phyloP scores from a whole-genome alignment of 371 early-diverging fungal species.

The Zopfochytrium polystomum region DNA sequence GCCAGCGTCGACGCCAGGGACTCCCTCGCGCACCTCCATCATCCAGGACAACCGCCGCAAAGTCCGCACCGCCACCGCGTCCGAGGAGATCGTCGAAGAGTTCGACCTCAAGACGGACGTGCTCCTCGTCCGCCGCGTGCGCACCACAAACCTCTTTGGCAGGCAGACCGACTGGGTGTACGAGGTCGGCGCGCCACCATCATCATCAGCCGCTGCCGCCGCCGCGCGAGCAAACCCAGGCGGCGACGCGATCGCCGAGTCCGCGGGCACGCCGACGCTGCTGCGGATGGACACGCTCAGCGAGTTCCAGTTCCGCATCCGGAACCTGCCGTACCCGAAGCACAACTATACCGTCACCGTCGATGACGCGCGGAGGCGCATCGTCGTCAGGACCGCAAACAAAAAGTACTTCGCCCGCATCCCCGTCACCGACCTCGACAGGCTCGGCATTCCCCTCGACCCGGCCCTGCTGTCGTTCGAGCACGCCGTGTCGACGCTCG shows the following conservation, averaged over 20 bases:
- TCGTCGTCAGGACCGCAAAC: constrained; percentile 33
- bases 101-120: constrained; percentile 25
- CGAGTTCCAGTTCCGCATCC: constrained; percentile 23
- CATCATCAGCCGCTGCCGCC: background rate
- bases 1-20: too few species aligned
- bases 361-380: constrained; percentile 16
- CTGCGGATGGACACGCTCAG: constrained; percentile 16
- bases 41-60: background rate
- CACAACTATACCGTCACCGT: constrained; percentile 12
- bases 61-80: constrained; percentile 11
- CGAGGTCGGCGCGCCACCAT: constrained; percentile 25
- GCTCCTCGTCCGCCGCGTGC: constrained; percentile 20
- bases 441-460: constrained; percentile 10
- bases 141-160: constrained; percentile 26
- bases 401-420: constrained; percentile 20
- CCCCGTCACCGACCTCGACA: constrained; percentile 25
- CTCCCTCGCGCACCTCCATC: background rate
- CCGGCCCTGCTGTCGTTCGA: constrained; percentile 6
- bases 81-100: constrained; percentile 28
- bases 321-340: constrained; percentile 27
- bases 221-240: too few species aligned
- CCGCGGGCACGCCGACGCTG: constrained; percentile 5
- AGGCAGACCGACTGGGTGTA: constrained; percentile 19
- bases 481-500: constrained; percentile 25
- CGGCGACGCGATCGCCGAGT: constrained; percentile 12